Evolutionary conservation across 805 yeast genomes (phyloP).

Genomic region (Aciculoconidium aculeatum): DNA sequence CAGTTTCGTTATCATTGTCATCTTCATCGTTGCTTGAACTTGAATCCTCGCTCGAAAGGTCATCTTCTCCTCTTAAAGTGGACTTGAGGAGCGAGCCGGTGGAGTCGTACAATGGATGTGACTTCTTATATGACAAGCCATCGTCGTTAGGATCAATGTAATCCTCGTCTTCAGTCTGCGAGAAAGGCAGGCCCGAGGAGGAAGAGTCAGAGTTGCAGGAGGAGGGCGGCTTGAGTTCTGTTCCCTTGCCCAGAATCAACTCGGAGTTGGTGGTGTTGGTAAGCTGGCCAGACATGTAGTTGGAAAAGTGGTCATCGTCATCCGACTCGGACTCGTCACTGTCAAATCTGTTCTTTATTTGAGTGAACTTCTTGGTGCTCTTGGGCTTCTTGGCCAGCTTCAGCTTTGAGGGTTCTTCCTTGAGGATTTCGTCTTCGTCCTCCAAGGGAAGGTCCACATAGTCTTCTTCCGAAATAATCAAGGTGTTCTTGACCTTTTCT

Average conservation of each 20-base stretch:
- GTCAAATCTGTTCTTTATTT: constrained; percentile 9
- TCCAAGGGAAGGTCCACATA: constrained; percentile 16
- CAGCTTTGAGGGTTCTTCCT: no score
- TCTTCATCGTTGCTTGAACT: constrained; percentile 22
- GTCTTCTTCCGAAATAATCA: constrained; percentile 4
- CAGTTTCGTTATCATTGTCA: constrained; percentile 13
- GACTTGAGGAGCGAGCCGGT: constrained; percentile 9
- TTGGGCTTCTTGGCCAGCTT: no score
- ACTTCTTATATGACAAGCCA: constrained; percentile 65
- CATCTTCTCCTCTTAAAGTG: constrained; percentile 13
- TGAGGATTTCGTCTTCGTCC: constrained; percentile 9
- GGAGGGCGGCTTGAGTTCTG: no score
- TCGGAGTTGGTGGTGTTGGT: constrained; percentile 42
- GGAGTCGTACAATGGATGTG: constrained; percentile 56
- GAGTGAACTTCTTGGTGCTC: no score
- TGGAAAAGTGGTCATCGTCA: constrained; percentile 54
- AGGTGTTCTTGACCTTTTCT: constrained; percentile 4
- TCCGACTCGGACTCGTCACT: constrained; percentile 35
- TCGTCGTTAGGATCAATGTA: constrained; percentile 79
- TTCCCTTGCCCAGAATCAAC: constrained; percentile 8
- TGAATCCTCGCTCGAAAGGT: constrained; percentile 25
- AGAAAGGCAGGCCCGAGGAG: constrained; percentile 1
- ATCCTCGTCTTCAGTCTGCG: constrained; percentile 30
- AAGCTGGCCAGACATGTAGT: constrained; percentile 73
- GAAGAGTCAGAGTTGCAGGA: not conserved